phyloP scores from a whole-genome alignment of 2,329 filamentous ascomycete species.

The Aspergillus sp. region DNA sequence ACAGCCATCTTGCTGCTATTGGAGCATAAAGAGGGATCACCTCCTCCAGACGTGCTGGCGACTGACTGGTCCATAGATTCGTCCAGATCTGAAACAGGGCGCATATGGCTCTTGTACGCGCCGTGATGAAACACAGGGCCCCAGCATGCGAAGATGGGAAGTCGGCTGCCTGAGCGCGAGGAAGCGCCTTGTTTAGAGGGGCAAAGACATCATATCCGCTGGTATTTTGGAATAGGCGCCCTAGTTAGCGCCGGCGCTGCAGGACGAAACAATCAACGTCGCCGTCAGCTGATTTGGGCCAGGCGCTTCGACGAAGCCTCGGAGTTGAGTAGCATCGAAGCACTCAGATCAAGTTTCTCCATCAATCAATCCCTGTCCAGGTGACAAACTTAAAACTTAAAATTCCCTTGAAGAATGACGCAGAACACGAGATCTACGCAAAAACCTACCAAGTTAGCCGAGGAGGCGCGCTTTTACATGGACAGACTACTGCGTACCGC shows the following conservation, averaged over 20 bases:
- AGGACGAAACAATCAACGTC: slow-evolving; percentile 12
- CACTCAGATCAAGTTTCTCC: not conserved
- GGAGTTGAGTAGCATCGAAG: not conserved
- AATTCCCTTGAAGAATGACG: not conserved
- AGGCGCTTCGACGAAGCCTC: not conserved
- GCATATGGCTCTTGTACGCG: slow-evolving; percentile 25
- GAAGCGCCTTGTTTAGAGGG: slow-evolving; percentile 16
- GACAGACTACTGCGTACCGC: not conserved
- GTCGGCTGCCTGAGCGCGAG: not conserved
- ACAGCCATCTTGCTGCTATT: slow-evolving; percentile 12
- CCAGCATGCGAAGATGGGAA: slow-evolving; percentile 5
- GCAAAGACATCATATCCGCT: not conserved
- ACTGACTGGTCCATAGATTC: slow-evolving; percentile 15
- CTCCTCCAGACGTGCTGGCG: slow-evolving; percentile 13
- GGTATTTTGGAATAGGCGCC: slow-evolving; percentile 22
- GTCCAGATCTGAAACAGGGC: slow-evolving; percentile 25
- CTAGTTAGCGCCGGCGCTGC: slow-evolving; percentile 22
- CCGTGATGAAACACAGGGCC: slow-evolving; percentile 29
- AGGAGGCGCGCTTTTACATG: not conserved
- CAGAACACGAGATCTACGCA: not conserved
- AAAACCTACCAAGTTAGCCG: not conserved
- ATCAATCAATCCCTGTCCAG: not conserved
- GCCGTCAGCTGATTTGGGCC: slow-evolving; percentile 19
- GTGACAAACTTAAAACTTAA: not conserved
- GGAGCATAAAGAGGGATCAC: slow-evolving; percentile 17